These are phyloP conservation scores for Dioscorea cayenensis DNA, from an alignment of 116 monocot species.

Conservation along the genomic window DNA sequence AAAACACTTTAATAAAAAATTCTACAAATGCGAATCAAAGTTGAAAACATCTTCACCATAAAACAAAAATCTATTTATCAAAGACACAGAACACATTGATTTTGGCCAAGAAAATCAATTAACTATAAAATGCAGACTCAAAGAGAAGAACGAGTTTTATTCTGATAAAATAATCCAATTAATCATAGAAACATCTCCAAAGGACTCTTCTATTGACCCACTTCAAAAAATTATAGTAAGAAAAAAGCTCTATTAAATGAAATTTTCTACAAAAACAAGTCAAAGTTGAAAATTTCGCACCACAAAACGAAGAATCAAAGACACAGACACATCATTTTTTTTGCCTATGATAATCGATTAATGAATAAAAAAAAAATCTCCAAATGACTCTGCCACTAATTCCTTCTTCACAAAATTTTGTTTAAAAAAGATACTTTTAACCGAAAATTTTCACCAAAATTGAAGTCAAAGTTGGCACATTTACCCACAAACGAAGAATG, in stretches of 20 bases:
- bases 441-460: background rate
- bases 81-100: too few relatives aligned
- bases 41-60: too few relatives aligned
- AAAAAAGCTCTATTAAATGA: background rate
- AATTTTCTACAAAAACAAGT: background rate
- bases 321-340: background rate
- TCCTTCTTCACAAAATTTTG: background rate
- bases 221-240: background rate
- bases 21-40: too few relatives aligned
- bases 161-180: background rate
- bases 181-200: background rate
- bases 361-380: background rate
- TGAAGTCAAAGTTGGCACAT: background rate
- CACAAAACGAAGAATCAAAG: background rate
- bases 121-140: too few relatives aligned
- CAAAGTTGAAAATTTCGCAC: background rate
- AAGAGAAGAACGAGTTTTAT: too few relatives aligned
- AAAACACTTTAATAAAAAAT: too few relatives aligned
- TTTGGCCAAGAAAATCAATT: too few relatives aligned
- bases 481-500: background rate
- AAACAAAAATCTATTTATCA: too few relatives aligned
- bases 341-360: too few relatives aligned
- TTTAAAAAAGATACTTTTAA: background rate
- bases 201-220: background rate
- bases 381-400: background rate